Conservation (phyloP, 2,329 filamentous ascomycete species). For the Coniochaeta sp. region DNA sequence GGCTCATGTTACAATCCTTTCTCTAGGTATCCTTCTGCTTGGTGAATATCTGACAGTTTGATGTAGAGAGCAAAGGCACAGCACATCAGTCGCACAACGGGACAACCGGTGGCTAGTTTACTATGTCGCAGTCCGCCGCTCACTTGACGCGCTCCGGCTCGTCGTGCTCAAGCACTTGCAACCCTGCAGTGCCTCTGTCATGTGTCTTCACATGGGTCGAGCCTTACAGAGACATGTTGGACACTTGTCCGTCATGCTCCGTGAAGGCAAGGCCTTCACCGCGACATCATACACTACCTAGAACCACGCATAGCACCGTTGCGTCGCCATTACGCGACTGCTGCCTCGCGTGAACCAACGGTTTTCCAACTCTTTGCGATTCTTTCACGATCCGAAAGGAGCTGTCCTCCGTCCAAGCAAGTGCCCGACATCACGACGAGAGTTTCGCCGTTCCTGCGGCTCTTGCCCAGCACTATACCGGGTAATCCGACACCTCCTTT, state of each 20-base stretch:
- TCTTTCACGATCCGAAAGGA: background rate
- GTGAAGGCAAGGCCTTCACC: background rate
- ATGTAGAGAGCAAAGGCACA: too few relatives aligned
- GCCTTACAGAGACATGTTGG: too few relatives aligned
- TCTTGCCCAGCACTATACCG: constrained; percentile 6
- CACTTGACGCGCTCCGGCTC: too few relatives aligned
- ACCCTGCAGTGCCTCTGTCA: too few relatives aligned
- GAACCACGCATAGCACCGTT: background rate
- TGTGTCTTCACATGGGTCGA: too few relatives aligned
- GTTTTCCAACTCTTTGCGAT: background rate
- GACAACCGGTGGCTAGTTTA: too few relatives aligned
- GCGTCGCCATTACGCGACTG: background rate
- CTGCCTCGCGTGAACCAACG: background rate
- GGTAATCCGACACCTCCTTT: constrained; percentile 5
- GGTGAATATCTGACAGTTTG: too few relatives aligned
- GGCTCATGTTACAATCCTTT: background rate
- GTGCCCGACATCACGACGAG: background rate
- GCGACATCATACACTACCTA: background rate
- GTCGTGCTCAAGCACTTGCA: too few relatives aligned
- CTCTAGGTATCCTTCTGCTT: background rate
- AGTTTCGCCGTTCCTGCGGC: background rate
- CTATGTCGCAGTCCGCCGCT: too few relatives aligned
- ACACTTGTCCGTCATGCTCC: too few relatives aligned
- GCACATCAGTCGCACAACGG: too few relatives aligned
- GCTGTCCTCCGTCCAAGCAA: background rate